A percentile compares a stretch with the other conserved stretches of the same genome.
Conservation (phyloP, 2,329 filamentous ascomycete species). For the Rhynchosporium graminicola region DNA sequence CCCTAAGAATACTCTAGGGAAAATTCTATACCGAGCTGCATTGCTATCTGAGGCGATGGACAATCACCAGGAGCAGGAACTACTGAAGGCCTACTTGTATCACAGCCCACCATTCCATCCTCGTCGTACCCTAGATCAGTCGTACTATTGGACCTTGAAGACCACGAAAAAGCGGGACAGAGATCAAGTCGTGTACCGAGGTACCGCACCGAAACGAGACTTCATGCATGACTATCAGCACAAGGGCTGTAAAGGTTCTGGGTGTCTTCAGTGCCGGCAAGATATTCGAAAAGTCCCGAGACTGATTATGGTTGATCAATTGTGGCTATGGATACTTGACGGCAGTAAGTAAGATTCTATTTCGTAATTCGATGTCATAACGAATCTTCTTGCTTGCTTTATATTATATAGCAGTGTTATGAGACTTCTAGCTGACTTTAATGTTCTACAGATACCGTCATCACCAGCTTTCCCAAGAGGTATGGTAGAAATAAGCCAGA, state of each 20-base stretch:
- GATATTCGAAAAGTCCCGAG: slow-evolving; percentile 23
- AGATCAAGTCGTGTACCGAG: background rate
- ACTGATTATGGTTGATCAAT: slow-evolving; percentile 43
- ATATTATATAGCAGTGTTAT: too few relatives aligned
- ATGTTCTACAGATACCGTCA: background rate
- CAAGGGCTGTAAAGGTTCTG: background rate
- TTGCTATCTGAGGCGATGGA: background rate
- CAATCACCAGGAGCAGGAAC: background rate
- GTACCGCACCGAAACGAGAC: background rate
- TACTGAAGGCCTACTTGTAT: background rate
- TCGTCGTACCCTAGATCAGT: background rate
- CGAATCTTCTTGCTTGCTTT: too few relatives aligned
- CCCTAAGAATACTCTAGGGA: background rate
- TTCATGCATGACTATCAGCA: background rate
- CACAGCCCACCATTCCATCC: background rate
- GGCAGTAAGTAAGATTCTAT: slow-evolving; percentile 9
- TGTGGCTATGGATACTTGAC: slow-evolving; percentile 29
- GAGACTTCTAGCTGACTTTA: background rate
- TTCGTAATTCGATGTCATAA: slow-evolving; percentile 16
- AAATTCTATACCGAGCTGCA: background rate
- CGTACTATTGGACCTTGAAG: background rate
- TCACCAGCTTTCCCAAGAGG: slow-evolving; percentile 42
- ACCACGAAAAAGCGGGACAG: background rate
- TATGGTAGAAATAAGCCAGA: slow-evolving; percentile 47
- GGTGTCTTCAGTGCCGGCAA: background rate